Evolutionary conservation across 75 land plant genomes (phyloP).

Genomic region (Pseudotsuga menziesii): DNA sequence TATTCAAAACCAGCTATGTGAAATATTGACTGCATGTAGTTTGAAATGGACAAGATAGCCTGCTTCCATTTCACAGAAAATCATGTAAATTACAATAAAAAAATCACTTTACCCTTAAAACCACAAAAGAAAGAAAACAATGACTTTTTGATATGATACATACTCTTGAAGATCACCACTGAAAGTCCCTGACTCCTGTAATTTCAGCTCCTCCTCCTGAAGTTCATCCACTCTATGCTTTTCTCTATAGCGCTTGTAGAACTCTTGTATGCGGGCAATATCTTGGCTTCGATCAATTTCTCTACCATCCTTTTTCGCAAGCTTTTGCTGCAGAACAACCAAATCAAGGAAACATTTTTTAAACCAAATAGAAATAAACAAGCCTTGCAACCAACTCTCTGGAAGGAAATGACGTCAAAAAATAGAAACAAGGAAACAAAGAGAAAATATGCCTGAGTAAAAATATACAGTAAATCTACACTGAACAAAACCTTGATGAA

Average conservation of each 20-base stretch:
- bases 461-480: background rate
- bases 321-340: slow-evolving; percentile 78
- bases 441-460: background rate
- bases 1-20: background rate
- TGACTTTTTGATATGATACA: slow-evolving; percentile 8
- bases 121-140: background rate
- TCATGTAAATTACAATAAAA: background rate
- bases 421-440: background rate
- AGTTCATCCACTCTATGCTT: slow-evolving; percentile 73
- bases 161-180: slow-evolving; percentile 71
- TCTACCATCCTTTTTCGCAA: slow-evolving; percentile 71
- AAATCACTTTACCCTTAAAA: background rate
- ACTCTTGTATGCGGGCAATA: slow-evolving; percentile 57
- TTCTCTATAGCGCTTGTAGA: slow-evolving; percentile 72
- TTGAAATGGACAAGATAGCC: background rate
- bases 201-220: slow-evolving; percentile 56
- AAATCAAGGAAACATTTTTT: slow-evolving; percentile 2
- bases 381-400: background rate
- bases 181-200: slow-evolving; percentile 58
- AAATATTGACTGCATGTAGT: background rate
- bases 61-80: background rate
- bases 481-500: background rate
- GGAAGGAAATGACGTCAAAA: background rate
- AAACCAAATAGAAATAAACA: background rate
- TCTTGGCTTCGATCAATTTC: slow-evolving; percentile 83